Conservation (phyloP, 768 basidiomycete genomes). For the Auricularia sp. region DNA sequence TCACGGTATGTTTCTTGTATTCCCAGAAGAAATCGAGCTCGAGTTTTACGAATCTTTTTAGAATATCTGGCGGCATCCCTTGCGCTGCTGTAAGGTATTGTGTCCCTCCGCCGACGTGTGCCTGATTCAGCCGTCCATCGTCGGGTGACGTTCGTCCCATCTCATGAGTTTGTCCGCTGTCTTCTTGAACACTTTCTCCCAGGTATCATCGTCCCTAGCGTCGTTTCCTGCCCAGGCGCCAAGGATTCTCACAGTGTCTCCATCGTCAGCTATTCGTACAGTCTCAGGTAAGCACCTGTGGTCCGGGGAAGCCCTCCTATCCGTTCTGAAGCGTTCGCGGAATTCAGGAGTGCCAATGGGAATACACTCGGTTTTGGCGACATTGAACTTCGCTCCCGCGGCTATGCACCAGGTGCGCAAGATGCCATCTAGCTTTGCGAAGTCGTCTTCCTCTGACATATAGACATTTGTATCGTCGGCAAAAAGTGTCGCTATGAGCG, state of each 20-base stretch:
- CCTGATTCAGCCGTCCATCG: not conserved
- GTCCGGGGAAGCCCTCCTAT: not conserved
- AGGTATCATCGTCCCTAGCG: not conserved
- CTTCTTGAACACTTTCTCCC: not conserved
- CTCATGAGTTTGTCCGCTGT: too few species aligned
- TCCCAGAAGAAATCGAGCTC: not conserved
- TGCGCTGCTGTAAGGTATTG: not conserved
- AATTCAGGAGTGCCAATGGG: conserved; percentile 21
- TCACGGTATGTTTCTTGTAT: not conserved
- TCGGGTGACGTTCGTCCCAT: too few species aligned
- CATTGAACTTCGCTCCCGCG: conserved; percentile 34
- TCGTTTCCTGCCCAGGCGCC: conserved; percentile 17
- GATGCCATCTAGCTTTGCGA: conserved; percentile 16
- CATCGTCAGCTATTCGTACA: not conserved
- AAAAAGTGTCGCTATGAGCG: conserved; percentile 18
- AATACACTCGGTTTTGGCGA: conserved; percentile 29
- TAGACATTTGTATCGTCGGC: conserved; percentile 24
- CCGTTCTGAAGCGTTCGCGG: conserved; percentile 5
- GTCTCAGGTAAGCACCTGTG: not conserved
- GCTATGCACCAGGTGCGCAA: conserved; percentile 31
- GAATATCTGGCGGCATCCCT: not conserved
- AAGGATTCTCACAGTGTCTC: conserved; percentile 17
- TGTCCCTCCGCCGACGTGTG: not conserved
- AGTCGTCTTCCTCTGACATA: conserved; percentile 17
- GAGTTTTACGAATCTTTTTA: not conserved